phyloP scores from a whole-genome alignment of 345 rosid genomes.

The Excoecaria cochinchinensis region DNA sequence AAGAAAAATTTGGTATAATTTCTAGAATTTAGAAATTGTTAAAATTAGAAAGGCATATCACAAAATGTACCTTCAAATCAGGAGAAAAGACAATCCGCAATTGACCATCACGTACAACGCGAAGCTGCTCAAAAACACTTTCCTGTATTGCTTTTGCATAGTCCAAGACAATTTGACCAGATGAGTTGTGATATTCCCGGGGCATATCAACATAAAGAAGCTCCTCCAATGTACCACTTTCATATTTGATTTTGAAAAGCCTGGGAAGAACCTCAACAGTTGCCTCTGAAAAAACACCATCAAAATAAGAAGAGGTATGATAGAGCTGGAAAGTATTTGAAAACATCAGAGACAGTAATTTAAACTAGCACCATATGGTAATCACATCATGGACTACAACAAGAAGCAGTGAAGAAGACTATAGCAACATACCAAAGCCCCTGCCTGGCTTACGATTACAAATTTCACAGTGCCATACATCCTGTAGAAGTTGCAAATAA shows the following conservation, averaged over 20 bases:
- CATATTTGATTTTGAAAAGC: conserved; percentile 97
- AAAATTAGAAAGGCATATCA: background rate
- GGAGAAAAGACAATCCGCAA: conserved; percentile 92
- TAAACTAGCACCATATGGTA: background rate
- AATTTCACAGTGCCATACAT: conserved; percentile 98
- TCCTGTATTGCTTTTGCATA: conserved; percentile 99
- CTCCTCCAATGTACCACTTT: conserved; percentile 96
- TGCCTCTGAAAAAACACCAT: conserved; percentile 59
- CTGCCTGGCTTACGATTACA: conserved; percentile 98
- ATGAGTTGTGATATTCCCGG: conserved; percentile 76
- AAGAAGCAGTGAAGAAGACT: conserved; percentile 8
- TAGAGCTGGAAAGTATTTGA: background rate
- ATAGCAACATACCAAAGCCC: conserved; percentile 79
- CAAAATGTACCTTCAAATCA: conserved; percentile 67
- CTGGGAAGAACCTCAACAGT: conserved; percentile 97
- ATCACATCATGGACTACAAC: background rate
- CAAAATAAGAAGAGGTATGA: conserved; percentile 17
- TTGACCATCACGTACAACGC: conserved; percentile 98
- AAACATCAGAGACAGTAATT: background rate
- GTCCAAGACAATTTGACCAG: conserved; percentile 94
- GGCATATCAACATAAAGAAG: conserved; percentile 98
- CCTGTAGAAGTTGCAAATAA: conserved; percentile 51
- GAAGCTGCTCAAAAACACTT: conserved; percentile 98
- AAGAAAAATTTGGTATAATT: background rate
- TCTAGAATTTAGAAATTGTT: background rate